Evolutionary conservation across 768 basidiomycete genomes (phyloP).

Genomic region (Collybiopsis confluens): DNA sequence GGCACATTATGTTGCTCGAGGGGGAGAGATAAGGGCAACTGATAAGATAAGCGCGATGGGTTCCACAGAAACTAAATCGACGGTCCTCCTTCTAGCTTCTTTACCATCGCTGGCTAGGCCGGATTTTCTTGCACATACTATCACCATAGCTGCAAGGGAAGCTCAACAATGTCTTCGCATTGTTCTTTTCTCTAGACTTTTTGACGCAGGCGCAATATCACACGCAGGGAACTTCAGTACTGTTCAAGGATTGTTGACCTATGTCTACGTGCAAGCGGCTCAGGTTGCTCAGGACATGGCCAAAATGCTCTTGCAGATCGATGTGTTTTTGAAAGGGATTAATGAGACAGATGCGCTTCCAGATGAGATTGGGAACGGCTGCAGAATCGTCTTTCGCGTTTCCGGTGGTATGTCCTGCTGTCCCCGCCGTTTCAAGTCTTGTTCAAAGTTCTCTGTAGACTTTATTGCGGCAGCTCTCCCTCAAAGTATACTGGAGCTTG

Average conservation of each 20-base stretch:
- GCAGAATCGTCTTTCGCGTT: conserved; percentile 46
- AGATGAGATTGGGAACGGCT: conserved; percentile 36
- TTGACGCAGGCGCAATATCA: conserved; percentile 38
- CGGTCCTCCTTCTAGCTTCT: conserved; percentile 47
- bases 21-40: background rate
- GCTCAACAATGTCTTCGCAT: conserved; percentile 53
- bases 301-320: conserved; percentile 71
- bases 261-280: conserved; percentile 83
- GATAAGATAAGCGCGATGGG: conserved; percentile 3
- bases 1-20: too few species aligned
- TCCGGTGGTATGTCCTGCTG: conserved; percentile 32
- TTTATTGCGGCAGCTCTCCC: background rate
- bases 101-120: conserved; percentile 48
- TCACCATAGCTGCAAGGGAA: conserved; percentile 43
- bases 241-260: conserved; percentile 75
- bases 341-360: conserved; percentile 33
- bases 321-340: conserved; percentile 67
- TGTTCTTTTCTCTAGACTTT: conserved; percentile 60
- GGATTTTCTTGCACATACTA: conserved; percentile 50
- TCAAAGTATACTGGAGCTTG: conserved; percentile 1
- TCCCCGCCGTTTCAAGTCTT: conserved; percentile 7
- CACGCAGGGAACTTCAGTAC: conserved; percentile 55
- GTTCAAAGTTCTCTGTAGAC: background rate
- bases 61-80: background rate
- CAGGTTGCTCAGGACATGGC: conserved; percentile 63